Evolutionary conservation across 2,329 filamentous ascomycete species (phyloP).

Genomic region (Claviceps sorghi): DNA sequence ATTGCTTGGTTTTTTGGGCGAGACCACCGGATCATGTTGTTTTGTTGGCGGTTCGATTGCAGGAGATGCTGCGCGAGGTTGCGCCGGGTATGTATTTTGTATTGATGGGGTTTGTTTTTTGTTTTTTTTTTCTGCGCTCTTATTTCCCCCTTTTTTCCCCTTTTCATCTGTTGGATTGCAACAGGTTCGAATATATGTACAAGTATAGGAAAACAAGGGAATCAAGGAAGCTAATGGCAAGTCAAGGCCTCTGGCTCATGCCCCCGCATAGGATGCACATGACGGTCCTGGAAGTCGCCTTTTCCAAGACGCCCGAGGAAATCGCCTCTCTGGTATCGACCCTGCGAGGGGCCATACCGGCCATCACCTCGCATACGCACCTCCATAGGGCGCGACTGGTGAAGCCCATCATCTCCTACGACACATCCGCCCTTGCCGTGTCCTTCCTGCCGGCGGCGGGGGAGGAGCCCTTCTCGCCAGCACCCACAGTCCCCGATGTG

Average conservation of each 20-base stretch:
- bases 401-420: slow-evolving; percentile 71
- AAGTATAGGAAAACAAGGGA: neutral
- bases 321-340: slow-evolving; percentile 47
- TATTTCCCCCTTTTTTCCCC: neutral
- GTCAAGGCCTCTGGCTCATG: slow-evolving; percentile 71
- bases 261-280: slow-evolving; percentile 65
- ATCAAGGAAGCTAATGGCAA: neutral
- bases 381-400: slow-evolving; percentile 59
- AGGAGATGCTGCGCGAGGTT: slow-evolving; percentile 46
- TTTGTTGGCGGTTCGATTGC: slow-evolving; percentile 51
- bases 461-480: slow-evolving; percentile 30
- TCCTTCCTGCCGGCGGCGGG: slow-evolving; percentile 71
- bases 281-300: slow-evolving; percentile 73
- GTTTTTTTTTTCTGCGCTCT: neutral
- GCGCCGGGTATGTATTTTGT: slow-evolving; percentile 48
- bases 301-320: slow-evolving; percentile 56
- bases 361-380: slow-evolving; percentile 52
- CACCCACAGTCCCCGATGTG: slow-evolving; percentile 23
- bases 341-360: slow-evolving; percentile 40
- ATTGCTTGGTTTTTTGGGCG: slow-evolving; percentile 83
- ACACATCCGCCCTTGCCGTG: slow-evolving; percentile 70
- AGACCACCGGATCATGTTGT: slow-evolving; percentile 61
- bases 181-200: neutral
- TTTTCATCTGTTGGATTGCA: neutral
- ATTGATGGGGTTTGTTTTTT: slow-evolving; percentile 7